phyloP scores from a whole-genome alignment of 768 basidiomycete genomes.

The Sistotremastrum suecicum region DNA sequence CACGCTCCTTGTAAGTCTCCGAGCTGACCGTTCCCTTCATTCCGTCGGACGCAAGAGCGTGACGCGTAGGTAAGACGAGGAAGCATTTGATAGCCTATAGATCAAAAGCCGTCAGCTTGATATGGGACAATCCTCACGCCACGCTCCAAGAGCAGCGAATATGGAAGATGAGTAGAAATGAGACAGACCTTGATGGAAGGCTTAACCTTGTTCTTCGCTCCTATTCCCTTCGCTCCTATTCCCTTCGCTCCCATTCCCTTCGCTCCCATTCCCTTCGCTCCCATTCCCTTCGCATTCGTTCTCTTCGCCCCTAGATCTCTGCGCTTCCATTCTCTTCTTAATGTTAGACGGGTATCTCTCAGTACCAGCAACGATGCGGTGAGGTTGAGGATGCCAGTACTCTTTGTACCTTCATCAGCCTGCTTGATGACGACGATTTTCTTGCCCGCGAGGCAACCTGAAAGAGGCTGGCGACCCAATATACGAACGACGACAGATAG shows the following conservation, averaged over 20 bases:
- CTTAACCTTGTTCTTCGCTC: slow-evolving; percentile 91
- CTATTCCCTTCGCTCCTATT: slow-evolving; percentile 90
- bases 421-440: slow-evolving; percentile 99
- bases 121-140: background rate
- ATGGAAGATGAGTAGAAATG: background rate
- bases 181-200: slow-evolving; percentile 89
- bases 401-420: slow-evolving; percentile 92
- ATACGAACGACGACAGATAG: too few relatives aligned
- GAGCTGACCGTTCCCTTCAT: slow-evolving; percentile 73
- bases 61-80: slow-evolving; percentile 98
- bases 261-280: too few relatives aligned
- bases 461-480: too few relatives aligned
- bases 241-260: too few relatives aligned
- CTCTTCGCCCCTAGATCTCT: too few relatives aligned
- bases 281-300: too few relatives aligned
- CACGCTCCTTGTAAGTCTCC: slow-evolving; percentile 96
- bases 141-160: background rate
- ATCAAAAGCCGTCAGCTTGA: background rate
- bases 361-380: slow-evolving; percentile 95
- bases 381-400: slow-evolving; percentile 82
- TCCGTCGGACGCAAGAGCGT: slow-evolving; percentile 90
- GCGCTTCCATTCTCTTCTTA: slow-evolving; percentile 92
- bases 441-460: too few relatives aligned
- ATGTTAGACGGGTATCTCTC: slow-evolving; percentile 98
- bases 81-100: slow-evolving; percentile 87